Evolutionary conservation across 192 early-diverging fungal genomes (phyloP).

Genomic region (Chytriomyces sp.): DNA sequence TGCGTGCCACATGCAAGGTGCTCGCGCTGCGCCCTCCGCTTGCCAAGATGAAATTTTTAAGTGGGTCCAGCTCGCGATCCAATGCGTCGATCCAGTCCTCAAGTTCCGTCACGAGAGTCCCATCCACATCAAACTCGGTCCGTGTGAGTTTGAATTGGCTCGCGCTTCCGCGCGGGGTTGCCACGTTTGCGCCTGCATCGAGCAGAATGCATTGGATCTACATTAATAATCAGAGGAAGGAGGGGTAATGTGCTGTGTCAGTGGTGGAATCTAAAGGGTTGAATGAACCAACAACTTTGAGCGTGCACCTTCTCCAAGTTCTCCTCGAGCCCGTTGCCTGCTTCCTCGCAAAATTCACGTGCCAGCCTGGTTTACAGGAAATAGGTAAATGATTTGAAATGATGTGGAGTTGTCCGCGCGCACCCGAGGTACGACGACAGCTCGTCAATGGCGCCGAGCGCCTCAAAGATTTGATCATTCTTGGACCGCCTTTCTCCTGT

Average conservation of each 20-base stretch:
- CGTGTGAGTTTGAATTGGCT: constrained; percentile 58
- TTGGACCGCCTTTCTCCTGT: constrained; percentile 90
- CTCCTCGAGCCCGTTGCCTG: constrained; percentile 46
- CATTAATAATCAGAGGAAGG: constrained; percentile 10
- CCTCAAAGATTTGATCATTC: constrained; percentile 87
- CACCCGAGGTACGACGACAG: constrained; percentile 73
- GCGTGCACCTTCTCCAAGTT: constrained; percentile 57
- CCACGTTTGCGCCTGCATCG: constrained; percentile 90
- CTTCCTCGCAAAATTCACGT: constrained; percentile 58
- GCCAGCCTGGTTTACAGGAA: constrained; percentile 42
- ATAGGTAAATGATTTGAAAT: constrained; percentile 17
- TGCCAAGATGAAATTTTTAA: constrained; percentile 85
- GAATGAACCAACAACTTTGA: background rate
- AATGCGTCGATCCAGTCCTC: constrained; percentile 87
- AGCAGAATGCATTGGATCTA: constrained; percentile 90
- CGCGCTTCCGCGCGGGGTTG: constrained; percentile 73
- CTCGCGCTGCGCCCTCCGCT: constrained; percentile 81
- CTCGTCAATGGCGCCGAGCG: constrained; percentile 89
- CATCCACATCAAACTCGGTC: constrained; percentile 78
- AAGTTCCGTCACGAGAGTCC: constrained; percentile 60
- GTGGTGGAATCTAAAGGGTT: constrained; percentile 8
- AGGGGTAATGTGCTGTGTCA: constrained; percentile 23
- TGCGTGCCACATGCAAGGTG: constrained; percentile 80
- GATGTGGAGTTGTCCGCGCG: background rate
- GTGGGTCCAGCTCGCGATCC: constrained; percentile 68